Evolutionary conservation across 2,329 filamentous ascomycete genomes (phyloP).

Genomic region (Pseudogymnoascus sp.): DNA sequence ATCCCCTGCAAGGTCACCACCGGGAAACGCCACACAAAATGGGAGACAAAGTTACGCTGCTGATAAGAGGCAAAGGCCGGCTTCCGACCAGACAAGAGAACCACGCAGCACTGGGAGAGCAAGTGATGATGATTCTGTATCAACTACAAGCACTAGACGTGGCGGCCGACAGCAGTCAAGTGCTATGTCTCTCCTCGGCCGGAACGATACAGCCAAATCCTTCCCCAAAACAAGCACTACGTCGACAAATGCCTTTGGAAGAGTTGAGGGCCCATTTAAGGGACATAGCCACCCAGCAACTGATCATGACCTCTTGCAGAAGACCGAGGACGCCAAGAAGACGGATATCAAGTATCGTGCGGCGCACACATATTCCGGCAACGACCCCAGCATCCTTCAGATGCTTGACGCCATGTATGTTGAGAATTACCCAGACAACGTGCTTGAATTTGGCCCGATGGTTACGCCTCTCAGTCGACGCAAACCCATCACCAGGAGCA

Average conservation of each 20-base stretch:
- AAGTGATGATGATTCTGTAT: slow-evolving; percentile 27
- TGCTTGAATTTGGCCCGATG: slow-evolving; percentile 68
- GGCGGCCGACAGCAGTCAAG: slow-evolving; percentile 49
- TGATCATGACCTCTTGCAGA: slow-evolving; percentile 30
- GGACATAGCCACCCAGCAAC: slow-evolving; percentile 27
- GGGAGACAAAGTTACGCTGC: background rate
- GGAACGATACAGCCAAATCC: slow-evolving; percentile 50
- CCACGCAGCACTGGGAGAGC: slow-evolving; percentile 15
- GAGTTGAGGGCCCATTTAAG: slow-evolving; percentile 45
- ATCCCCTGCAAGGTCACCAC: background rate
- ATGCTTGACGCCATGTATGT: slow-evolving; percentile 81
- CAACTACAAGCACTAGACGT: slow-evolving; percentile 23
- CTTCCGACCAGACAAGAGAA: slow-evolving; percentile 11
- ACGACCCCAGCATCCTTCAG: slow-evolving; percentile 58
- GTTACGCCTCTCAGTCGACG: slow-evolving; percentile 60
- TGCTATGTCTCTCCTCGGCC: slow-evolving; percentile 53
- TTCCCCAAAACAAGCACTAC: slow-evolving; percentile 53
- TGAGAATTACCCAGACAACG: slow-evolving; percentile 58
- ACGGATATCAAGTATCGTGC: slow-evolving; percentile 44
- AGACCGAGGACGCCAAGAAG: slow-evolving; percentile 27
- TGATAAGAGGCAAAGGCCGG: slow-evolving; percentile 14
- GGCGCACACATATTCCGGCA: slow-evolving; percentile 79
- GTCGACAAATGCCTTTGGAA: slow-evolving; percentile 56
- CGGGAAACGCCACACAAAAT: background rate
- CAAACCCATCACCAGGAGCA: slow-evolving; percentile 36